Percentiles rank a stretch among this genome's conserved stretches.
Evolutionary conservation across 2,329 filamentous ascomycete species (phyloP).

Genomic region (Emydomyces testavorans): DNA sequence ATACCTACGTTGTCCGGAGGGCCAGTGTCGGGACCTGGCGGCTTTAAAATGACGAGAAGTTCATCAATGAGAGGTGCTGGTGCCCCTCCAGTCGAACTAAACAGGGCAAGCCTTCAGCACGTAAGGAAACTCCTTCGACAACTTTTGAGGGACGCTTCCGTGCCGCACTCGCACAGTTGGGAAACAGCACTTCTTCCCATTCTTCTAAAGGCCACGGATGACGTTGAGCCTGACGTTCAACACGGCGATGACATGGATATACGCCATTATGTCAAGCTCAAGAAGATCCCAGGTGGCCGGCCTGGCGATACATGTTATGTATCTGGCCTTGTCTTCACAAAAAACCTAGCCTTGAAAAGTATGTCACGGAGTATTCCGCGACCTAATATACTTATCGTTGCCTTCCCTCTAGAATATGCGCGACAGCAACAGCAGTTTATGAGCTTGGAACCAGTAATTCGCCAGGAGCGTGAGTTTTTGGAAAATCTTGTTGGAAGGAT

Average conservation of each 20-base stretch:
- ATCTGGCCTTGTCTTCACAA: conserved; percentile 92
- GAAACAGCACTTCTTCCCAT: conserved; percentile 85
- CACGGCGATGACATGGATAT: conserved; percentile 93
- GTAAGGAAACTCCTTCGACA: conserved; percentile 76
- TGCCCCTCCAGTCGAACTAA: conserved; percentile 69
- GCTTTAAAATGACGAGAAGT: conserved; percentile 56
- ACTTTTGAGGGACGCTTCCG: conserved; percentile 61
- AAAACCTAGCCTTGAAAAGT: conserved; percentile 89
- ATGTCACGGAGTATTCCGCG: conserved; percentile 80
- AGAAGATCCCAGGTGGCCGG: conserved; percentile 83
- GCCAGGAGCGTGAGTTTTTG: conserved; percentile 89
- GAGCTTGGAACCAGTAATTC: conserved; percentile 92
- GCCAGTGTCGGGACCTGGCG: conserved; percentile 28
- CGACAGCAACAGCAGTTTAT: conserved; percentile 91
- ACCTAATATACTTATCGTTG: conserved; percentile 82
- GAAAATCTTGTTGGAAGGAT: conserved; percentile 87
- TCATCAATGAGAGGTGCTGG: conserved; percentile 68
- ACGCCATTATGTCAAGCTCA: conserved; percentile 91
- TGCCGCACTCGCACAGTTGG: conserved; percentile 68
- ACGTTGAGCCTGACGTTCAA: conserved; percentile 85
- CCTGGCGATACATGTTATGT: conserved; percentile 93
- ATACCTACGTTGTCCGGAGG: conserved; percentile 38
- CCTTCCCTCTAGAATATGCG: conserved; percentile 92
- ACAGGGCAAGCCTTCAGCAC: conserved; percentile 75
- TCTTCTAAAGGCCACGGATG: conserved; percentile 78